Evolutionary conservation across 2,329 filamentous ascomycete species (phyloP).

Genomic region (Onygenales sp.): DNA sequence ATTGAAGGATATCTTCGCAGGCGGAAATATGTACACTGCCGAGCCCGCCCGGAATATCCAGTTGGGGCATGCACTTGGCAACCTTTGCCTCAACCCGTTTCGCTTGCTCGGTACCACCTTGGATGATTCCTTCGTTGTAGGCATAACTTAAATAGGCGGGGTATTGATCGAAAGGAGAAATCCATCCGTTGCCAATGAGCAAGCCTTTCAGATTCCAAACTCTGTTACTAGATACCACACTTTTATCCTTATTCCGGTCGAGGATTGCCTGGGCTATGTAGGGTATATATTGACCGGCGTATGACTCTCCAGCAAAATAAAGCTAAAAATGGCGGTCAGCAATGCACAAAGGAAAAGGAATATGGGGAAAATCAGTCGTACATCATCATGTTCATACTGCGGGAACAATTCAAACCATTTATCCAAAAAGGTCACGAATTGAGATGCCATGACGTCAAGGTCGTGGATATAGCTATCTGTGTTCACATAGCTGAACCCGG

Average conservation of each 20-base stretch:
- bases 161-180: constrained; percentile 84
- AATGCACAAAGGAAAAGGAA: not conserved
- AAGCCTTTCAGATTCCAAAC: constrained; percentile 76
- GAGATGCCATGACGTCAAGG: constrained; percentile 75
- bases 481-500: constrained; percentile 91
- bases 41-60: constrained; percentile 50
- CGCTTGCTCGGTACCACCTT: constrained; percentile 55
- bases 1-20: constrained; percentile 70
- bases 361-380: constrained; percentile 41
- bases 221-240: constrained; percentile 28
- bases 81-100: constrained; percentile 60
- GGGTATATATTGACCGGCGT: constrained; percentile 91
- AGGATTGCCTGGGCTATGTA: constrained; percentile 91
- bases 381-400: constrained; percentile 84
- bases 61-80: constrained; percentile 53
- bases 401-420: constrained; percentile 89
- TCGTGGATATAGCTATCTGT: constrained; percentile 80
- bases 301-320: constrained; percentile 93
- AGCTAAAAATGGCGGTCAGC: constrained; percentile 45
- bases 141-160: constrained; percentile 74
- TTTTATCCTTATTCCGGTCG: constrained; percentile 64
- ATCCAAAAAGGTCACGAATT: constrained; percentile 81
- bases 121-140: constrained; percentile 64
- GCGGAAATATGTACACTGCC: constrained; percentile 56
- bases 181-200: constrained; percentile 96